These are phyloP conservation scores for Trametes pubescens DNA, from an alignment of 1,284 basidiomycete genomes.

Conservation along the genomic window DNA sequence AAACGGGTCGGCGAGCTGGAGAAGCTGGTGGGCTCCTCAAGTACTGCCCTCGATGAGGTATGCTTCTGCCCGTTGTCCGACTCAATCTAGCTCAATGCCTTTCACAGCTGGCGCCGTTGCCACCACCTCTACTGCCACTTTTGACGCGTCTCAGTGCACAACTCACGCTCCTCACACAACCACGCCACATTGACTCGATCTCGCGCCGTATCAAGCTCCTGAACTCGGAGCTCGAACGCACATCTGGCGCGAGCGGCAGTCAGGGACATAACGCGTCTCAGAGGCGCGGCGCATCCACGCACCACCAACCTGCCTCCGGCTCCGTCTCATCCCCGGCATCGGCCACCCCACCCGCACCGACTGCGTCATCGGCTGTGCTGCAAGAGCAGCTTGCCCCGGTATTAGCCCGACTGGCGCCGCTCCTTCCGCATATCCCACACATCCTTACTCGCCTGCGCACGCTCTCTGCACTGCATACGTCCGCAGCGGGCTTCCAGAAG, in stretches of 20 bases:
- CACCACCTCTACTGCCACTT: constrained; percentile 84
- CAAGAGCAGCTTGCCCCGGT: constrained; percentile 79
- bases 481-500: constrained; percentile 81
- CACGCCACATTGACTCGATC: constrained; percentile 96
- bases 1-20: constrained; percentile 83
- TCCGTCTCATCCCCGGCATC: constrained; percentile 46
- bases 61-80: constrained; percentile 16
- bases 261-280: constrained; percentile 44
- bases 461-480: constrained; percentile 83
- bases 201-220: constrained; percentile 93
- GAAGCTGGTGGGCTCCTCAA: constrained; percentile 79
- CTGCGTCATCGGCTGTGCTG: constrained; percentile 43
- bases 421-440: constrained; percentile 90
- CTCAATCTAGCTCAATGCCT: background rate
- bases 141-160: constrained; percentile 87
- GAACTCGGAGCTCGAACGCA: constrained; percentile 91
- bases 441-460: constrained; percentile 90
- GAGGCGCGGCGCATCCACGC: constrained; percentile 29
- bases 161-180: constrained; percentile 90
- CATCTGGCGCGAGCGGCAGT: constrained; percentile 61
- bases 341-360: constrained; percentile 41
- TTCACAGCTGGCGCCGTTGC: constrained; percentile 66
- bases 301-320: constrained; percentile 27
- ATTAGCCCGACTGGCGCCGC: constrained; percentile 84
- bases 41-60: constrained; percentile 77